Percentiles rank a stretch among this genome's conserved stretches.
phyloP scores from a whole-genome alignment of 257 asterid species.

The Prunella vulgaris region DNA sequence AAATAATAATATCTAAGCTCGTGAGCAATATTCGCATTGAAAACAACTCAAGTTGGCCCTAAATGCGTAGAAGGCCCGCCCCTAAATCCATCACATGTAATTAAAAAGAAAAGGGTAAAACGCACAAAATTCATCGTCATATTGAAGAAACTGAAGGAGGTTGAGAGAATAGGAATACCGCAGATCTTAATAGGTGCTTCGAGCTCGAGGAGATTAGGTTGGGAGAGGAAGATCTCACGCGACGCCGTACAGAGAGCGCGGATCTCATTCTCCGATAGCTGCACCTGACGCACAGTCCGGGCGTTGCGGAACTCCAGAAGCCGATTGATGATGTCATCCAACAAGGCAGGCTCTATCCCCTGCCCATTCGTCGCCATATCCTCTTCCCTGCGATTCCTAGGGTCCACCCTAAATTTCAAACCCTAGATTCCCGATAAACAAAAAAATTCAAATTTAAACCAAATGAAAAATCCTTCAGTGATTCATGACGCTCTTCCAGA shows the following conservation, averaged over 20 bases:
- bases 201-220: conserved; percentile 79
- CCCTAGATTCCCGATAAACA: conserved; percentile 25
- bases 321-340: conserved; percentile 73
- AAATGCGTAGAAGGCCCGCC: not conserved
- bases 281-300: conserved; percentile 69
- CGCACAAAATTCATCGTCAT: not conserved
- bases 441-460: not conserved
- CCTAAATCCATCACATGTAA: not conserved
- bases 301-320: conserved; percentile 62
- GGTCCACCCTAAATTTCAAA: conserved; percentile 16
- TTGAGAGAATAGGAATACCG: conserved; percentile 32
- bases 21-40: not conserved
- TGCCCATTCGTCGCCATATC: conserved; percentile 51
- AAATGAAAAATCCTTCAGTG: conserved; percentile 12
- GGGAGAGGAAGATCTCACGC: conserved; percentile 69
- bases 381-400: conserved; percentile 7
- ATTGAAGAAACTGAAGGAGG: not conserved
- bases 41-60: conserved; percentile 5
- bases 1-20: not conserved
- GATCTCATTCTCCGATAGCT: conserved; percentile 80
- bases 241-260: conserved; percentile 60
- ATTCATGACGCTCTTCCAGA: not conserved
- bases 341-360: conserved; percentile 62
- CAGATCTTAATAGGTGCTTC: conserved; percentile 90
- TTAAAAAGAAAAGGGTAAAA: not conserved